Conservation (phyloP, 306 rosid genomes). For the Begonia loranthoides region DNA sequence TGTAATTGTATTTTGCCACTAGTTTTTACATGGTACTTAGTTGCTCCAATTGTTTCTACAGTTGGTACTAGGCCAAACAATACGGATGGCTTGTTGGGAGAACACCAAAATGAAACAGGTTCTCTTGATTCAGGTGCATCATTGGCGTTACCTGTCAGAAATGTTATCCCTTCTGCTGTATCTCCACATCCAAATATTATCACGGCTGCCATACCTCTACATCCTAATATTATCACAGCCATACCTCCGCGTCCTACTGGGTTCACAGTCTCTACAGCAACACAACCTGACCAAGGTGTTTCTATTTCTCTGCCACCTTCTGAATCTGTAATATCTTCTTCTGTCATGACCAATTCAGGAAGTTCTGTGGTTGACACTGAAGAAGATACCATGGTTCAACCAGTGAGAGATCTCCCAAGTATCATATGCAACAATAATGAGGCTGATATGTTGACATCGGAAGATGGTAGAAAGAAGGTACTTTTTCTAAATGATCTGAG, state of each 20-base stretch:
- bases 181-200: constrained; percentile 35
- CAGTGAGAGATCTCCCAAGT: constrained; percentile 25
- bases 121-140: constrained; percentile 48
- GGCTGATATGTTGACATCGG: neutral
- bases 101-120: constrained; percentile 36
- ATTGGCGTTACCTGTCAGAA: constrained; percentile 41
- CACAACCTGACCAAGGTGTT: constrained; percentile 37
- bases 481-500: constrained; percentile 1
- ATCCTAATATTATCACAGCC: constrained; percentile 21
- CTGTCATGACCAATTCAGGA: constrained; percentile 40
- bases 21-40: constrained; percentile 31
- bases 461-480: neutral
- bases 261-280: constrained; percentile 18
- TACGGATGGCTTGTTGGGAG: constrained; percentile 54
- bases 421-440: too few species aligned
- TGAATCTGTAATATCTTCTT: constrained; percentile 40
- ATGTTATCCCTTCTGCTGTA: constrained; percentile 29
- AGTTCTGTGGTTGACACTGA: constrained; percentile 40
- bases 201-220: constrained; percentile 22
- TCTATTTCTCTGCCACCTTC: constrained; percentile 44
- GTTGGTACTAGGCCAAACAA: constrained; percentile 65
- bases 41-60: constrained; percentile 45
- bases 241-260: constrained; percentile 39
- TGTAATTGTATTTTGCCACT: too few species aligned
- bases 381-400: constrained; percentile 30